Base-by-base conservation (phyloP, 2,329 filamentous ascomycete species). In the Hypoxylon sp. region DNA sequence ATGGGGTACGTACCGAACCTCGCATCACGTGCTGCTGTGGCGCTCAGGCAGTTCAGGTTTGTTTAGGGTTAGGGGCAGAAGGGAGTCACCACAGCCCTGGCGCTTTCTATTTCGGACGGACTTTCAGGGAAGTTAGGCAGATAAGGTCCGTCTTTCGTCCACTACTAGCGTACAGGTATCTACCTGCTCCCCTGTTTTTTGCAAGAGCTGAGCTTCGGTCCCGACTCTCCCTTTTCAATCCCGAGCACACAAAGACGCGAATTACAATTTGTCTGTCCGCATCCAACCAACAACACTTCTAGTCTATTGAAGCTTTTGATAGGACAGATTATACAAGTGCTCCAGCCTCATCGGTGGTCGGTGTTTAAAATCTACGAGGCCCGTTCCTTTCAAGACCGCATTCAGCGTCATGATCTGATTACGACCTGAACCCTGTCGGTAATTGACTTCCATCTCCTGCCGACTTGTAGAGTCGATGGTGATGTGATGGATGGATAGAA, bases 341-440 rank as follows among this genome's bases (percentile, higher is more conserved):
- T 41, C 25, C 47, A 57, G 55, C 61, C 57, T 61, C 12, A 25
- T 67, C 65, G 65, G 65, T 51, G 48, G 3, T 67, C 65, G 65
- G 65, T 9, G 34, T 58, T 47, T 61, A 59, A 4, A 1, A 47
- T 19, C 29, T 47, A 61, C 52, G 57, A 61, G 43, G 27, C 30
- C 45, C n/a, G 16, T 27, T 34, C 19, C 41, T 48, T 59, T 34
- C 51, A 37, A 57, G 37, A 52, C 19, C 37, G 32, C 9, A 21
- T 23, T 50, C 7, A 19, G 14, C 21, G 45, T 63, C 51, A 57
- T 61, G 23, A 41, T 29, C 56, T 19, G 27, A 43, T 57, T 51
- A 25, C 21, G 25, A 47, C 45, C 46, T 48, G 27, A 43, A 53
- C 54, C 64, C 55, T 67, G 60, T 61, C 56, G 56, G 43, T 23